Conservation (phyloP, 176 grass and related monocot species). For the Zea luxurians region DNA sequence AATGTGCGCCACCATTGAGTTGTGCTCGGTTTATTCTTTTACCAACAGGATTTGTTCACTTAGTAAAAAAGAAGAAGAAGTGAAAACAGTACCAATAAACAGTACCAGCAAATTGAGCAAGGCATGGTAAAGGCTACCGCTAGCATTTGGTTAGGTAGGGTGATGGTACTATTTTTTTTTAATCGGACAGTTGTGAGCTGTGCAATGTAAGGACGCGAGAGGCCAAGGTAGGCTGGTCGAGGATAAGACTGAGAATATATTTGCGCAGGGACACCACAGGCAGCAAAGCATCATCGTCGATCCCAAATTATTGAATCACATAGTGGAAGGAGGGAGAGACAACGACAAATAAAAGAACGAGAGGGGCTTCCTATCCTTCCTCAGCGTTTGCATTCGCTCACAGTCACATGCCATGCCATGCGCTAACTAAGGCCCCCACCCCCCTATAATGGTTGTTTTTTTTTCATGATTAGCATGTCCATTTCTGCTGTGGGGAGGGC, state of each 20-base stretch:
- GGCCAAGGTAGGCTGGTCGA: constrained; percentile 25
- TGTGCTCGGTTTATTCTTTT: not conserved
- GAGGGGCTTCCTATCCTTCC: not conserved
- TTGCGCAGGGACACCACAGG: not conserved
- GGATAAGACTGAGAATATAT: constrained; percentile 4
- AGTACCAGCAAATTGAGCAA: not conserved
- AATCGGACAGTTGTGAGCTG: not conserved
- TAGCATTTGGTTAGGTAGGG: not conserved
- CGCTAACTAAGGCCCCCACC: not conserved
- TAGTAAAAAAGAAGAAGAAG: too few relatives aligned
- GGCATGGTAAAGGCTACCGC: not conserved
- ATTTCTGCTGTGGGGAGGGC: not conserved
- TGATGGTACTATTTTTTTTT: not conserved
- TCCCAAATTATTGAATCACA: constrained; percentile 21
- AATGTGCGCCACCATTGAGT: too few relatives aligned
- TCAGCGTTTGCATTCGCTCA: not conserved
- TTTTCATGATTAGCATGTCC: constrained; percentile 13
- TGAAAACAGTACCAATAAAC: not conserved
- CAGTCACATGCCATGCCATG: not conserved
- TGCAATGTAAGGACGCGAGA: not conserved
- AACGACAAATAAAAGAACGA: constrained; percentile 26
- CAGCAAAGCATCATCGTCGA: too few relatives aligned
- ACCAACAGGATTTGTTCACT: not conserved
- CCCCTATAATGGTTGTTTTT: too few relatives aligned
- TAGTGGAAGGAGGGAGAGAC: not conserved